A percentile compares a stretch with the other conserved stretches of the same genome.
phyloP scores from a whole-genome alignment of 768 basidiomycete species.

The Trametes cinnabarina region DNA sequence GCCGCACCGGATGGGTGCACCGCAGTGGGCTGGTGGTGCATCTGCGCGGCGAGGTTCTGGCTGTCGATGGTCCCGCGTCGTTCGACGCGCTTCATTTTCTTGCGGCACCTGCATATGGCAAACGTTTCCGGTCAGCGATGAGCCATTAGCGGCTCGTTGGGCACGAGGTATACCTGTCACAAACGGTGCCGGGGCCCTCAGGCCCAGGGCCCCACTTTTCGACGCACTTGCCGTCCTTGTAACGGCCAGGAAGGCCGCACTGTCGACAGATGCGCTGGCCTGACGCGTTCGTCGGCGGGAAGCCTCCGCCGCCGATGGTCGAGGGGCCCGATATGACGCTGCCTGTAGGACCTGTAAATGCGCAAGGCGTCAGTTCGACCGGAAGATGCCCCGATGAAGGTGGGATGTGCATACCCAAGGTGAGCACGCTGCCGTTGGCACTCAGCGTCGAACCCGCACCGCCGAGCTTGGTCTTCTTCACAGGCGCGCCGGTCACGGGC shows the following conservation, averaged over 20 bases:
- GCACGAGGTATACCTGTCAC: constrained; percentile 58
- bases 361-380: not conserved
- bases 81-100: constrained; percentile 86
- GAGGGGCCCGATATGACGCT: constrained; percentile 26
- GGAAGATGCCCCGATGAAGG: no score
- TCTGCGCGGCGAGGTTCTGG: constrained; percentile 22
- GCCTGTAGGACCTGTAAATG: constrained; percentile 21
- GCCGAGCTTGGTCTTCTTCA: constrained; percentile 54
- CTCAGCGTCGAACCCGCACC: constrained; percentile 5
- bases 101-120: constrained; percentile 54
- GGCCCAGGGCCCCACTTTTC: constrained; percentile 89
- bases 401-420: constrained; percentile 18
- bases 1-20: constrained; percentile 26
- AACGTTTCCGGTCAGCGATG: not conserved
- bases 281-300: constrained; percentile 36
- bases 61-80: constrained; percentile 62
- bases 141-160: not conserved
- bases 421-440: constrained; percentile 24
- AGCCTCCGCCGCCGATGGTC: constrained; percentile 31
- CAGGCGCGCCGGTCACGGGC: constrained; percentile 68
- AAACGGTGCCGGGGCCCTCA: constrained; percentile 79
- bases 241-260: constrained; percentile 69
- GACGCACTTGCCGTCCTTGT: constrained; percentile 83
- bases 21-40: constrained; percentile 24
- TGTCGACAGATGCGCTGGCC: constrained; percentile 78